A percentile compares a stretch with the other conserved stretches of the same genome.
Conservation (phyloP, 345 rosid genomes). For the Acer saccharum region DNA sequence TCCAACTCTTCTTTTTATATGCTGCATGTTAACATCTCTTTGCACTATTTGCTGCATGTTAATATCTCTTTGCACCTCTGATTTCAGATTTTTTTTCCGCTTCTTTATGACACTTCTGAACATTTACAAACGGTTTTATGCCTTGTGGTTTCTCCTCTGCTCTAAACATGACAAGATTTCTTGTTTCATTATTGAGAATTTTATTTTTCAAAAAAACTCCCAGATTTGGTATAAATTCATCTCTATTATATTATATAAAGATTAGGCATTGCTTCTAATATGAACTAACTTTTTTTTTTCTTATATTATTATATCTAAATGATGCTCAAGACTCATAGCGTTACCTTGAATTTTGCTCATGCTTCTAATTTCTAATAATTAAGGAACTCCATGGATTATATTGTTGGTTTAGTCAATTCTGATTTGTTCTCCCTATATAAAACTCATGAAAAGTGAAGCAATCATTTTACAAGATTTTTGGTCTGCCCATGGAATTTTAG, state of each 20-base stretch:
- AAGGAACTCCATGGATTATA: not conserved
- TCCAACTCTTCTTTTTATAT: too few species aligned
- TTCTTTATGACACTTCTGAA: not conserved
- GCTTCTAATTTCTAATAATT: not conserved
- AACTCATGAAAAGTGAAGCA: not conserved
- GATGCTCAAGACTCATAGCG: not conserved
- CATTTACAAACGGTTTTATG: not conserved
- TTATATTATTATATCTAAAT: too few species aligned
- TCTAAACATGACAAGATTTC: not conserved
- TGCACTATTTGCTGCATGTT: not conserved
- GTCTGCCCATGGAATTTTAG: not conserved
- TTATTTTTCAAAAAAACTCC: not conserved
- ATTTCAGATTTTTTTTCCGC: not conserved
- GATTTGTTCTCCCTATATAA: not conserved
- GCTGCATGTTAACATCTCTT: too few species aligned
- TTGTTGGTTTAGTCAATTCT: not conserved
- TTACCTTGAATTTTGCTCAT: not conserved
- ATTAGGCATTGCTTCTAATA: not conserved
- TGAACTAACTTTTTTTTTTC: not conserved
- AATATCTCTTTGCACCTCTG: not conserved
- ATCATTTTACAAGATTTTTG: not conserved
- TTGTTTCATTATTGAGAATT: constrained; percentile 1
- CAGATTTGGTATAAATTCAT: not conserved
- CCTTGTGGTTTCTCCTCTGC: not conserved
- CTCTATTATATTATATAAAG: not conserved